Evolutionary conservation across 495 filamentous ascomycete genomes (phyloP).

Genomic region (Penicillium herquei): DNA sequence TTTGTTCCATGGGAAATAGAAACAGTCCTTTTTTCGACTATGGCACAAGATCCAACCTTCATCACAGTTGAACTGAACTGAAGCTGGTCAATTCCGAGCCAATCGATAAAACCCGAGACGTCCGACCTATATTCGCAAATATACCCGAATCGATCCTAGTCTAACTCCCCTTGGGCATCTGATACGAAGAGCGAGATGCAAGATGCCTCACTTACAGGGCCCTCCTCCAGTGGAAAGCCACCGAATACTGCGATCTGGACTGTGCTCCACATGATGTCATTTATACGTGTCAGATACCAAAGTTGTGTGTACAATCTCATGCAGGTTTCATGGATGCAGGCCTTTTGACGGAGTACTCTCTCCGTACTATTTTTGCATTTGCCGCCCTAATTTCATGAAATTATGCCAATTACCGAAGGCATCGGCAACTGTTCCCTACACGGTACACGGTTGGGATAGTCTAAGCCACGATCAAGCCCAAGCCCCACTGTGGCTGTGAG

Average conservation of each 20-base stretch:
- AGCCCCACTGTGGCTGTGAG: constrained; percentile 6
- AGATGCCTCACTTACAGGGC: too few relatives aligned
- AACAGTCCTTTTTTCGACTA: too few relatives aligned
- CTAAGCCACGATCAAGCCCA: not conserved
- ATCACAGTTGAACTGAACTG: too few relatives aligned
- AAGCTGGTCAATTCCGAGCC: too few relatives aligned
- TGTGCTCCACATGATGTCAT: constrained; percentile 12
- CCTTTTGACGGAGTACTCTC: not conserved
- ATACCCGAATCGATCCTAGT: constrained; percentile 1
- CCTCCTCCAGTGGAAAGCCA: not conserved
- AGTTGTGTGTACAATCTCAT: not conserved
- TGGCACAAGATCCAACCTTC: too few relatives aligned
- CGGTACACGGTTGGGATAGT: not conserved
- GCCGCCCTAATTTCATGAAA: too few relatives aligned
- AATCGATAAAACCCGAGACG: too few relatives aligned
- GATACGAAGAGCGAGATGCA: not conserved
- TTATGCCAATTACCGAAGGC: too few relatives aligned
- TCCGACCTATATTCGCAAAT: too few relatives aligned
- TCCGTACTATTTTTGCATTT: not conserved
- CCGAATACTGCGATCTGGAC: not conserved
- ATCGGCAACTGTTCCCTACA: not conserved
- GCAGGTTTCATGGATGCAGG: not conserved
- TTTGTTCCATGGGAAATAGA: too few relatives aligned
- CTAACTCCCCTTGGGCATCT: not conserved
- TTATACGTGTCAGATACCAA: not conserved